Conservation (phyloP, 2,329 filamentous ascomycete species). For the Sodiomyces alkalinus region DNA sequence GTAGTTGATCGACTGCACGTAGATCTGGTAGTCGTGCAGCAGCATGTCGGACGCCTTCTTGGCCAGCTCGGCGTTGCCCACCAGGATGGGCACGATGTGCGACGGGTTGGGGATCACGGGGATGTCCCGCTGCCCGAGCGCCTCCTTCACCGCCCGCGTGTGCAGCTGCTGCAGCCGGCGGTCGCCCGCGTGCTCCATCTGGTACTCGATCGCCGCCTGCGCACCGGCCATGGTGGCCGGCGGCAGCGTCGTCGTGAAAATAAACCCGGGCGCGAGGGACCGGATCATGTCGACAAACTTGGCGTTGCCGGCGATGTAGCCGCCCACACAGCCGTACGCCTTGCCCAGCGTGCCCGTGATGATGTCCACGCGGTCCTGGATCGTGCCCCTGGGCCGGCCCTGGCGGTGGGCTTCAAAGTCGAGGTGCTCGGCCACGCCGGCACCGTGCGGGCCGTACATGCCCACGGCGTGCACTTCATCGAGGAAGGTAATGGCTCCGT, state of each 20-base stretch:
- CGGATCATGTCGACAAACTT: conserved; percentile 85
- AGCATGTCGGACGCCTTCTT: conserved; percentile 88
- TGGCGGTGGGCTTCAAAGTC: conserved; percentile 77
- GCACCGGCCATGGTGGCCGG: conserved; percentile 96
- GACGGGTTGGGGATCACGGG: conserved; percentile 96
- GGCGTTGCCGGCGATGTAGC: conserved; percentile 84
- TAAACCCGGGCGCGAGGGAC: conserved; percentile 91
- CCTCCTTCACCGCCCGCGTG: conserved; percentile 84
- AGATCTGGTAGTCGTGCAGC: conserved; percentile 79
- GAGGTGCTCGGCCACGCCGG: conserved; percentile 92
- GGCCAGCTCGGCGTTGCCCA: conserved; percentile 85
- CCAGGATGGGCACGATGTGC: conserved; percentile 87
- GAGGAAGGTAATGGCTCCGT: conserved; percentile 91
- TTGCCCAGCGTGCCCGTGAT: conserved; percentile 96
- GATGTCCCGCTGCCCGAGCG: conserved; percentile 64
- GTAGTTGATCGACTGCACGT: conserved; percentile 98
- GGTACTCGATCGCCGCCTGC: conserved; percentile 82
- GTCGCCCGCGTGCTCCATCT: conserved; percentile 72
- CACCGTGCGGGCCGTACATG: conserved; percentile 95
- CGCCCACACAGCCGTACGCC: conserved; percentile 93
- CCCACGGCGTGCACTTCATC: conserved; percentile 98
- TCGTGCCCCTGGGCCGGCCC: conserved; percentile 60
- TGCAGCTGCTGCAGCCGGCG: conserved; percentile 88
- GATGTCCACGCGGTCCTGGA: conserved; percentile 95
- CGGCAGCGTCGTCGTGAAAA: conserved; percentile 94